Evolutionary conservation across 345 rosid genomes (phyloP).

Genomic region (Aquilaria sinensis): DNA sequence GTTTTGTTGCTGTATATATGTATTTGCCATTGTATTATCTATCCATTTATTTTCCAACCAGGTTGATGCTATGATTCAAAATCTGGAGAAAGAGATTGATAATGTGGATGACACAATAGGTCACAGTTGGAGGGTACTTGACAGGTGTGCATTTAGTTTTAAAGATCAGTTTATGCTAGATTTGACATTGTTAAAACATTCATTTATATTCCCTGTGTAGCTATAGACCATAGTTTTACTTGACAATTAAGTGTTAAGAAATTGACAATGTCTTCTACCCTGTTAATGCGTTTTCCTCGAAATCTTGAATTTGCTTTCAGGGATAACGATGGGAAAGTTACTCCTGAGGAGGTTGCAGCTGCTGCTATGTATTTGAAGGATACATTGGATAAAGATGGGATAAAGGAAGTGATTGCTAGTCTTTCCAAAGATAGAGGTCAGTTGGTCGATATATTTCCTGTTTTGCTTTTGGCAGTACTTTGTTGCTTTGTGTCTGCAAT

Average conservation of each 20-base stretch:
- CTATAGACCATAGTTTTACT: neutral
- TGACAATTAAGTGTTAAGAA: neutral
- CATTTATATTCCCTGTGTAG: neutral
- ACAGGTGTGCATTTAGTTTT: conserved; percentile 54
- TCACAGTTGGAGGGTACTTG: conserved; percentile 71
- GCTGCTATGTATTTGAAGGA: conserved; percentile 78
- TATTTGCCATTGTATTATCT: conserved; percentile 3
- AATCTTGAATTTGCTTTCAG: conserved; percentile 23
- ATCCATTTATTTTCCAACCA: conserved; percentile 13
- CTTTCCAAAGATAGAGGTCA: conserved; percentile 78
- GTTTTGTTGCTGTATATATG: neutral
- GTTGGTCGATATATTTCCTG: neutral
- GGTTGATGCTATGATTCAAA: conserved; percentile 85
- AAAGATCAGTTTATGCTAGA: neutral
- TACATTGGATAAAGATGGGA: conserved; percentile 65
- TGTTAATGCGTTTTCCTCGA: no score
- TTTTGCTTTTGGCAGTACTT: no score
- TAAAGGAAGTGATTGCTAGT: conserved; percentile 67
- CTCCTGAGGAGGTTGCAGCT: conserved; percentile 80
- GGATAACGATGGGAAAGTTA: conserved; percentile 85
- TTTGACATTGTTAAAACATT: neutral
- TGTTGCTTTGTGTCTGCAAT: no score
- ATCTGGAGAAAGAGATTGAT: conserved; percentile 90
- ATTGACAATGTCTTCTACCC: no score
- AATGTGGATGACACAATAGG: conserved; percentile 77